Evolutionary conservation across 768 basidiomycete species (phyloP).

Genomic region (Boletus fagicola): DNA sequence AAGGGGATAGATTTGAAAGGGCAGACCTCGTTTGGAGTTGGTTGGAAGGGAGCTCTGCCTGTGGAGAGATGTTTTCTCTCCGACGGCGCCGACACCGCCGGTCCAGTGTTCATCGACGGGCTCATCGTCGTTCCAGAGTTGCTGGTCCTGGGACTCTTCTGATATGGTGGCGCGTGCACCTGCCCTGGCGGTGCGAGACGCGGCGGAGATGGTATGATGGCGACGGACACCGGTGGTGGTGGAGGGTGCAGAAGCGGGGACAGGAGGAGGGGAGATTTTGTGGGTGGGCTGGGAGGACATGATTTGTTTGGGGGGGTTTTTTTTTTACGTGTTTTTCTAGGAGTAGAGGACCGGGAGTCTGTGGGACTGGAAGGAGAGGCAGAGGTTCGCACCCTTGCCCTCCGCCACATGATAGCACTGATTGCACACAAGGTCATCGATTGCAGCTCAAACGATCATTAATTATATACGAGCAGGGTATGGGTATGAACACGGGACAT

Average conservation of each 20-base stretch:
- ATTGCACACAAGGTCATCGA: conserved; percentile 6
- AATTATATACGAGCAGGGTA: background rate
- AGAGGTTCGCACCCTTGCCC: conserved; percentile 26
- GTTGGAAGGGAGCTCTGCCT: conserved; percentile 81
- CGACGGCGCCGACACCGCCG: conserved; percentile 77
- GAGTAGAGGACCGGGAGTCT: background rate
- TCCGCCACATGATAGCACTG: conserved; percentile 19
- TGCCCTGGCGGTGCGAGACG: conserved; percentile 62
- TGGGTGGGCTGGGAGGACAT: conserved; percentile 41
- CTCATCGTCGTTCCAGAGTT: conserved; percentile 72
- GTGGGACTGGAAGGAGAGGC: background rate
- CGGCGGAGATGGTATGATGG: conserved; percentile 79
- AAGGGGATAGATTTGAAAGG: background rate
- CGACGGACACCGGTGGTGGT: conserved; percentile 60
- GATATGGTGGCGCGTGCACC: conserved; percentile 62
- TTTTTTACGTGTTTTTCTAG: conserved; percentile 6
- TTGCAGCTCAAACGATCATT: background rate
- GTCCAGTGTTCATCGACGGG: conserved; percentile 79
- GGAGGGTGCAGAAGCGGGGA: conserved; percentile 36
- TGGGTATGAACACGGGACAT: background rate
- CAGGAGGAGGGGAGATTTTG: conserved; percentile 43
- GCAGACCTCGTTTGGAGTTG: conserved; percentile 70
- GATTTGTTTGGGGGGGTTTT: background rate
- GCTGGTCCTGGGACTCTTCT: conserved; percentile 61
- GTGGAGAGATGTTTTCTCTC: conserved; percentile 77